phyloP scores from a whole-genome alignment of 306 rosid genomes.

The Trichosanthes truncata region DNA sequence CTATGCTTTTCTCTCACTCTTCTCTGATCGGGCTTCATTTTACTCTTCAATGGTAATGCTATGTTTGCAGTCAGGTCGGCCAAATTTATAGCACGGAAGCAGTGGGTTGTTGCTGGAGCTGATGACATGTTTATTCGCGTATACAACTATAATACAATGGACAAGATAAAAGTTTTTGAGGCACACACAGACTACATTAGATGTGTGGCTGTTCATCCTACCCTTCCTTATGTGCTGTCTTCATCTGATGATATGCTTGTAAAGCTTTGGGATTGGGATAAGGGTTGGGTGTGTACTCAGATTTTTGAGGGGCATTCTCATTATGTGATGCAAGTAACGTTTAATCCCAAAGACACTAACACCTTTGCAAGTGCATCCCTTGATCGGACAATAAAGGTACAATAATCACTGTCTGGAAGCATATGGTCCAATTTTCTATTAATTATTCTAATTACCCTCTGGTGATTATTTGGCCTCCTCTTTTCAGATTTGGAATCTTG shows the following conservation, averaged over 20 bases:
- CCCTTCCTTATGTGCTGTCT: constrained; percentile 90
- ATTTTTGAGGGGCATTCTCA: constrained; percentile 99
- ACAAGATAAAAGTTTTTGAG: constrained; percentile 92
- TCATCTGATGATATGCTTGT: constrained; percentile 99
- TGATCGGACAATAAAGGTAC: constrained; percentile 98
- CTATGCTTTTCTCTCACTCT: neutral
- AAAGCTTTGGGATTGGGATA: constrained; percentile 99
- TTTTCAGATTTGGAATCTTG: constrained; percentile 95
- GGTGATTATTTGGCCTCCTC: constrained; percentile 1
- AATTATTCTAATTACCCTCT: constrained; percentile 13
- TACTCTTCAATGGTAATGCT: constrained; percentile 4
- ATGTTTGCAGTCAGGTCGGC: constrained; percentile 91
- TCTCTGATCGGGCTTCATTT: neutral
- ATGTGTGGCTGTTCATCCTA: constrained; percentile 98
- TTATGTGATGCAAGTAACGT: constrained; percentile 99
- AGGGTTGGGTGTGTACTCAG: constrained; percentile 97
- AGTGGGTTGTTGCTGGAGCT: constrained; percentile 99
- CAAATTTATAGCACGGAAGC: constrained; percentile 93
- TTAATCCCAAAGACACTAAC: constrained; percentile 97
- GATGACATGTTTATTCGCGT: constrained; percentile 97
- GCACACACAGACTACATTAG: constrained; percentile 98
- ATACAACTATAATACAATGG: constrained; percentile 98
- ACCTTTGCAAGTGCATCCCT: constrained; percentile 99
- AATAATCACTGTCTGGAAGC: constrained; percentile 10
- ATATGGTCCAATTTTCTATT: neutral